Base-by-base conservation (phyloP, 352 stramenopile species). In the Globisporangium carolinianum region DNA sequence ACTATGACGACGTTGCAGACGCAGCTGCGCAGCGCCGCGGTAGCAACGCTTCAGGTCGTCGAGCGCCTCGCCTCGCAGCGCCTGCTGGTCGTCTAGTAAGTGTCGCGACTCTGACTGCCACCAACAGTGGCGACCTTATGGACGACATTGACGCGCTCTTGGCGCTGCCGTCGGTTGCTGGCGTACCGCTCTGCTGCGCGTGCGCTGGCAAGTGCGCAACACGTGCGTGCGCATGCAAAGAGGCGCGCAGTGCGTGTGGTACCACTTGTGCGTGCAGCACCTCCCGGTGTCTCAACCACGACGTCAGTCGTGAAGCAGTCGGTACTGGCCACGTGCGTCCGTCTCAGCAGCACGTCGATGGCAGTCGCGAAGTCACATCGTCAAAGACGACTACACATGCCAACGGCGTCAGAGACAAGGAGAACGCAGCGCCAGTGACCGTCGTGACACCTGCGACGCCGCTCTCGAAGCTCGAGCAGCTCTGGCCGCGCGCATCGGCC, bases 171-270 rank as follows among this genome's bases (percentile, higher is more conserved):
- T 75, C 71, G 0, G 51, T 50, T 5, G 62, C 65, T 1, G 53
- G 54, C 36, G 63, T 63, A 24, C 72, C 47, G 18, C 57, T 71
- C 12, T 89, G 79, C 41, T 91, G 81, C 45, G 73, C 66, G 7
- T 91, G 83, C 55, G 74, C 76, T 18, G 75, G 79, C n/a, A 93
- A 89, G 58, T 91, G 81, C 45, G 79, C 73, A 15, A 91, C 77
- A 12, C 88, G 86, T 47, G 73, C 62, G 11, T 93, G 83, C 52
- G 76, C 67, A 4, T 91, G 81, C 57, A 78, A 81, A 45, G 73
- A 76, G 0, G 66, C 73, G 36, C 73, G 67, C 46, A 64, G 66
- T 36, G 47, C 55, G 5, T 91, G 81, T 52, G 67, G 73, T 12
- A 53, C 48, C 17, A 61, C 73, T 32, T 93, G 81, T 55, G 77